phyloP scores from a whole-genome alignment of 116 monocot genomes.

The Iris pallida region DNA sequence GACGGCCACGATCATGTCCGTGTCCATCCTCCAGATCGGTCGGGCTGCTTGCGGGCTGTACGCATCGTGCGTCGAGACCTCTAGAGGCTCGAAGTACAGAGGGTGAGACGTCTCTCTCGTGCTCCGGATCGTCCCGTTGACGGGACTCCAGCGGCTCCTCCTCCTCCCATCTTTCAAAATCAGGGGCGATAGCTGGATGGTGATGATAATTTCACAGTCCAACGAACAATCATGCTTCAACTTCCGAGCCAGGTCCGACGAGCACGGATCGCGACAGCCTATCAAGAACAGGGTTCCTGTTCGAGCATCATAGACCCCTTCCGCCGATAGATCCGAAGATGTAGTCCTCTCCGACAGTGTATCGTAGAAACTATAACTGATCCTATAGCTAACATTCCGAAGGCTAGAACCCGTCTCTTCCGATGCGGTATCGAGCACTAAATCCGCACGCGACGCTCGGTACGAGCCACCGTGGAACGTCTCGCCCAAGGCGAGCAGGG shows the following conservation, averaged over 20 bases:
- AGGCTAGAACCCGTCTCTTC: not conserved
- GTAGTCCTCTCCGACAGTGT: not conserved
- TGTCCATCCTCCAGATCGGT: too few relatives aligned
- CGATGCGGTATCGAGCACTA: constrained; percentile 25
- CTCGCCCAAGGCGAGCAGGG: not conserved
- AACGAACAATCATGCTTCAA: not conserved
- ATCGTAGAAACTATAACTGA: constrained; percentile 3
- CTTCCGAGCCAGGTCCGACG: not conserved
- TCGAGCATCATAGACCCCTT: constrained; percentile 50
- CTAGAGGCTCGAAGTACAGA: not conserved
- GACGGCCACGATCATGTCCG: too few relatives aligned
- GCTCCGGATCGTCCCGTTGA: constrained; percentile 4
- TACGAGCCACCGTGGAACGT: constrained; percentile 14
- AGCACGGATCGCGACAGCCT: constrained; percentile 26
- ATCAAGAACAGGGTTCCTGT: constrained; percentile 54
- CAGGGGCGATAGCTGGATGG: constrained; percentile 16
- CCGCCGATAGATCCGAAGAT: constrained; percentile 31
- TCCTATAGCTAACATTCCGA: constrained; percentile 43
- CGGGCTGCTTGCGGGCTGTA: not conserved
- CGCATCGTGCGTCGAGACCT: not conserved
- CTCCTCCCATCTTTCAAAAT: not conserved
- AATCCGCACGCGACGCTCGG: constrained; percentile 14
- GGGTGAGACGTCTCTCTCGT: not conserved
- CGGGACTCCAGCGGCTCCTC: too few relatives aligned
- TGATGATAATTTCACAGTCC: constrained; percentile 29